Evolutionary conservation across 805 yeast species (phyloP).

Genomic region (Kodamaea hsintzibuensis): DNA sequence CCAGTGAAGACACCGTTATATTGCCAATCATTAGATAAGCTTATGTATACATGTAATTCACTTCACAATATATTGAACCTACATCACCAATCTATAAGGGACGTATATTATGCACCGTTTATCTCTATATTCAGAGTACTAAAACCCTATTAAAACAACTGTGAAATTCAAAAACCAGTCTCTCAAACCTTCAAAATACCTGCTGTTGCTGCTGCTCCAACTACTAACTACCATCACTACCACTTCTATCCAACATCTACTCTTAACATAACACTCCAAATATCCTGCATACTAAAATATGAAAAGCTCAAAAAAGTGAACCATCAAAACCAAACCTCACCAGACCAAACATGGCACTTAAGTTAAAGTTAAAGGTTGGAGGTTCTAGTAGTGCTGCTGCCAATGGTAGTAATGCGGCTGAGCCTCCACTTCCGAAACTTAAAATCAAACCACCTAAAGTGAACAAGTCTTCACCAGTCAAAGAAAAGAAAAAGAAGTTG

Average conservation of each 20-base stretch:
- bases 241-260: not conserved
- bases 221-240: not conserved
- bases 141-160: too few relatives aligned
- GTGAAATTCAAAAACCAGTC: too few relatives aligned
- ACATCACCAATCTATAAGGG: too few relatives aligned
- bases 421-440: conserved; percentile 15
- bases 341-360: conserved; percentile 14
- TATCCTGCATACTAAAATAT: not conserved
- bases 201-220: not conserved
- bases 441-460: conserved; percentile 22
- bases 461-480: conserved; percentile 8
- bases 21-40: too few relatives aligned
- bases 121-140: too few relatives aligned
- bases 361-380: conserved; percentile 16
- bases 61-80: too few relatives aligned
- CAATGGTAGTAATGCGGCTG: not conserved
- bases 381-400: not conserved
- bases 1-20: too few relatives aligned
- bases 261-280: not conserved
- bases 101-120: too few relatives aligned
- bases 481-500: conserved; percentile 23
- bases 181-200: too few relatives aligned
- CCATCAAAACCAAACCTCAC: conserved; percentile 19
- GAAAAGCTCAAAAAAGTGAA: conserved; percentile 3
- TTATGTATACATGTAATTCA: too few relatives aligned